phyloP scores from a whole-genome alignment of 2,329 filamentous ascomycete species.

The Fusarium duplospermum region DNA sequence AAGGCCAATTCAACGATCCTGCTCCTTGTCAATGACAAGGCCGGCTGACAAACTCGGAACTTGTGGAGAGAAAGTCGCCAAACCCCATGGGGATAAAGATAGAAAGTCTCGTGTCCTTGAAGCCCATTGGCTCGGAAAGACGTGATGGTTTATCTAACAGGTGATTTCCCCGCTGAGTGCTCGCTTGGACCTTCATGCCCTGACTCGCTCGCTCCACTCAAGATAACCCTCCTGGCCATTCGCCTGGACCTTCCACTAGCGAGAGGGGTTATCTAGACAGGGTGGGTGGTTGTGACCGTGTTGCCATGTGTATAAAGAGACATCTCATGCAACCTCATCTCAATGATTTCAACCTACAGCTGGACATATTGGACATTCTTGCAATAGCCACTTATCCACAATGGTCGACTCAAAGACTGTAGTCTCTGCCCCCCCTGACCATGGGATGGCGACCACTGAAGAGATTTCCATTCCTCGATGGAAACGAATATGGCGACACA shows the following conservation, averaged over 20 bases:
- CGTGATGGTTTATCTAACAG: neutral
- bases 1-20: neutral
- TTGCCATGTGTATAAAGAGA: neutral
- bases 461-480: conserved; percentile 1
- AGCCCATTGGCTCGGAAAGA: neutral
- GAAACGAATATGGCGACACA: conserved; percentile 11
- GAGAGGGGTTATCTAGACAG: neutral
- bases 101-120: neutral
- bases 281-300: neutral
- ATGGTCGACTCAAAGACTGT: conserved; percentile 9
- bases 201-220: neutral
- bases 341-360: neutral
- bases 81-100: neutral
- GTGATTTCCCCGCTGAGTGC: neutral
- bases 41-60: neutral
- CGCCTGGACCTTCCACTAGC: conserved; percentile 5
- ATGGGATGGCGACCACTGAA: neutral
- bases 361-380: neutral
- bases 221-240: neutral
- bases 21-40: neutral
- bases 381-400: neutral
- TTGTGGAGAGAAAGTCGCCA: neutral
- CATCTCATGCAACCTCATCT: neutral
- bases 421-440: neutral
- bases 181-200: conserved; percentile 12